These are phyloP conservation scores for Petunia axillaris DNA, from an alignment of 257 asterid species.

Conservation along the genomic window DNA sequence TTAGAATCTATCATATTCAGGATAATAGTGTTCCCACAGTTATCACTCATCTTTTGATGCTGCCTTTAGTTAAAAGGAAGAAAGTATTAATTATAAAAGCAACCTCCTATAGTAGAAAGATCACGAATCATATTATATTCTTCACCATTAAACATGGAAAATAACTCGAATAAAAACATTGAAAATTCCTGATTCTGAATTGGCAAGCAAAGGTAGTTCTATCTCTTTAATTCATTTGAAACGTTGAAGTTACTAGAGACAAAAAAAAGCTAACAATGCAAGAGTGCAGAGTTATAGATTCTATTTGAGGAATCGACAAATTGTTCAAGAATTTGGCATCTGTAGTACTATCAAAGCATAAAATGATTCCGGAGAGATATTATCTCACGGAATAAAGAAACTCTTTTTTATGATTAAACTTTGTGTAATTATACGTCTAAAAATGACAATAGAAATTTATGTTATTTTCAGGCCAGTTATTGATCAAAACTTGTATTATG, in stretches of 20 bases:
- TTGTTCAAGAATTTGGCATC: constrained; percentile 17
- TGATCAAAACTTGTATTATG: constrained; percentile 83
- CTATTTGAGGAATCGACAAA: neutral
- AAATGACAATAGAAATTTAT: neutral
- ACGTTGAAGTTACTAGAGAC: neutral
- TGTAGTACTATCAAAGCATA: neutral
- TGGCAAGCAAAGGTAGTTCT: neutral
- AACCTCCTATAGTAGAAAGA: neutral
- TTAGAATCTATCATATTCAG: constrained; percentile 1
- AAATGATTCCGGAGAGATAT: constrained; percentile 16
- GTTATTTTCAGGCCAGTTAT: constrained; percentile 70
- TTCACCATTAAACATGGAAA: neutral
- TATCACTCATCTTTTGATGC: neutral
- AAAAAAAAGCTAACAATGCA: neutral
- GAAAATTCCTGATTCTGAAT: neutral
- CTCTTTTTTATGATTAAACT: neutral
- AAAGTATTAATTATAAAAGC: neutral
- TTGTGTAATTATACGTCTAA: neutral
- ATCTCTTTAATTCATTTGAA: neutral
- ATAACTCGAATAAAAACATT: neutral
- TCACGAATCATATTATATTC: neutral
- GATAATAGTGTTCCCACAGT: neutral
- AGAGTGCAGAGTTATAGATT: neutral
- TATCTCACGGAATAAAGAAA: neutral
- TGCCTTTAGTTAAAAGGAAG: neutral